These are phyloP conservation scores for Mycena venus DNA, from an alignment of 768 basidiomycete genomes.

Conservation along the genomic window DNA sequence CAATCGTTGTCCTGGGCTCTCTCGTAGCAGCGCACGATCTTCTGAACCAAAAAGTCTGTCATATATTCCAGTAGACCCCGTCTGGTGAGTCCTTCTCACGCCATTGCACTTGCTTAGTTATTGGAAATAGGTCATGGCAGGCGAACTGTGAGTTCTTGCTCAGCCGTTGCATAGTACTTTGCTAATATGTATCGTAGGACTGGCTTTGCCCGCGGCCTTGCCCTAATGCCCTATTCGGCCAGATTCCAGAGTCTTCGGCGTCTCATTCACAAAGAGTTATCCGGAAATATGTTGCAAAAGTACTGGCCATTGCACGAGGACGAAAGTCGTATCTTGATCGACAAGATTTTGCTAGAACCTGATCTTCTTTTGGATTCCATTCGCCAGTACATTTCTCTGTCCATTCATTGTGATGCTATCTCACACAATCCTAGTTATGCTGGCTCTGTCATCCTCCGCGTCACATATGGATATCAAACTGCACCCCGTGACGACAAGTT, in stretches of 20 bases:
- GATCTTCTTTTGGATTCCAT: not conserved
- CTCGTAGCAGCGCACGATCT: slow-evolving; percentile 6
- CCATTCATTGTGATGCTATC: not conserved
- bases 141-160: not conserved
- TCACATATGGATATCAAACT: slow-evolving; percentile 35
- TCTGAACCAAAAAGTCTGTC: not conserved
- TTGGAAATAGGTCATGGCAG: slow-evolving; percentile 10
- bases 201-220: not conserved
- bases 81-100: not conserved
- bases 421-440: not conserved
- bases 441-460: slow-evolving; percentile 35
- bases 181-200: not conserved
- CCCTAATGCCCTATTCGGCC: slow-evolving; percentile 6
- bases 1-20: slow-evolving; percentile 3
- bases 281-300: not conserved
- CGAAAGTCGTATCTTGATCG: slow-evolving; percentile 16
- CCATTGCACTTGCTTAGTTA: not conserved
- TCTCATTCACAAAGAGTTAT: slow-evolving; percentile 17
- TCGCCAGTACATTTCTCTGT: not conserved
- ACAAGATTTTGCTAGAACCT: slow-evolving; percentile 1
- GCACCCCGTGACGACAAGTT: slow-evolving; percentile 29
- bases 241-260: slow-evolving; percentile 8
- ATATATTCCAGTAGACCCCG: slow-evolving; percentile 16
- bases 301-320: slow-evolving; percentile 25
- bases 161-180: not conserved